Base-by-base conservation (phyloP, 192 early-diverging fungal species). In the Entomortierella lignicola region DNA sequence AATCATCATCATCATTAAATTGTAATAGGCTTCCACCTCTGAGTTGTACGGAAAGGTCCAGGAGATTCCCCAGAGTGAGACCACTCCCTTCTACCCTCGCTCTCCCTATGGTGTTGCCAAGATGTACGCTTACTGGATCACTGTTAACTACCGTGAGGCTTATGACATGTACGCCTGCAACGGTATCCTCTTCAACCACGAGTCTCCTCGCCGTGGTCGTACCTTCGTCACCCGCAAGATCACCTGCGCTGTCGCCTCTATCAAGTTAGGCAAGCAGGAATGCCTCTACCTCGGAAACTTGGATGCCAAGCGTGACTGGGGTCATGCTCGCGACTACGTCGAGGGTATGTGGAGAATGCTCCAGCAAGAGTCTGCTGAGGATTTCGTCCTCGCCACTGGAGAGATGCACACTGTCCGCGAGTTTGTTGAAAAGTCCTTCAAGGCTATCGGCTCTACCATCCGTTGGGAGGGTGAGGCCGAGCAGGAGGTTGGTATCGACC, bases 261-360 rank as follows among this genome's bases (percentile, higher is more conserved):
- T 93, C 69, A 81, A 88, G 47, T 77, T 91, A 31, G 89, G 89
- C 27, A 82, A 85, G 51, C 86, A 91, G 63, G 84, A 89, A 27
- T 91, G 89, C 71, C 64, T 93, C 11, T 91, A 89, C 81, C 80
- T 93, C 31, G 92, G 92, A 60, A 93, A 93, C 69, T 82, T 93
- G 51, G 89, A 93, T 75, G 87, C 92, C 32, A 91, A 91, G 82
- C 85, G 92, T 82, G 92, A 93, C 79, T 93, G 92, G 92, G 92
- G 92, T 60, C 92, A 93, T 58, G 92, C 92, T 21, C 83, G 87
- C 34, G 92, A 93, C 68, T 93, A 93, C 71, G 80, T 89, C 44
- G 84, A 92, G 84, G 92, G 92, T 55, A 93, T 93, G 92, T 93
- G 91, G 91, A 72, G 89, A 43, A 93, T 93, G 91, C 80, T 93